phyloP scores from a whole-genome alignment of 768 basidiomycete genomes.

The Mrakia frigida region DNA sequence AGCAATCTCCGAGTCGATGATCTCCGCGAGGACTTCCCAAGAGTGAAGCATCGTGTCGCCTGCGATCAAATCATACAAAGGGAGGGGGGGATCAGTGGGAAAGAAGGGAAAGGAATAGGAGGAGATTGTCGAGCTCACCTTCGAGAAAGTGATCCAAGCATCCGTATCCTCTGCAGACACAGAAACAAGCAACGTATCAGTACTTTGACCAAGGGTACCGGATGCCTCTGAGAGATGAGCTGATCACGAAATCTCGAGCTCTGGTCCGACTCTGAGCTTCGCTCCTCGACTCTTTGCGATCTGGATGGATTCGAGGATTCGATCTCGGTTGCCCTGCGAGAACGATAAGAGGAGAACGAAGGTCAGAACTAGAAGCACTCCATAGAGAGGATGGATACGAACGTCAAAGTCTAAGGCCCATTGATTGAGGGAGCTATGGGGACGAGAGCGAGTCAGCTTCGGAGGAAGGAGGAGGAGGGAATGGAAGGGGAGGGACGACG shows the following conservation, averaged over 20 bases:
- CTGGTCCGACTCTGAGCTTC: constrained; percentile 87
- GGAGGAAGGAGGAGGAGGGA: not conserved
- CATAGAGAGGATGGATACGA: not conserved
- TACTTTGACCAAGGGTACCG: no score
- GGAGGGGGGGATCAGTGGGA: not conserved
- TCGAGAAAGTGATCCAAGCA: constrained; percentile 97
- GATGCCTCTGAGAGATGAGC: not conserved
- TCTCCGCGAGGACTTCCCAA: constrained; percentile 94
- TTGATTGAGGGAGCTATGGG: constrained; percentile 84
- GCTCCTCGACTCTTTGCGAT: constrained; percentile 86
- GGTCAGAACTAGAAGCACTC: no score
- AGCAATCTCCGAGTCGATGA: constrained; percentile 71
- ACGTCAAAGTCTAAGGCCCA: constrained; percentile 96
- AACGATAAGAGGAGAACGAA: not conserved
- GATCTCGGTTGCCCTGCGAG: constrained; percentile 78
- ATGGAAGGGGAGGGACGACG: not conserved
- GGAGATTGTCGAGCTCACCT: constrained; percentile 57
- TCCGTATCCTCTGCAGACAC: constrained; percentile 71
- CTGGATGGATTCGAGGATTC: constrained; percentile 79
- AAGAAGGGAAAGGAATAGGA: not conserved
- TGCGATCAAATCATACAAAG: constrained; percentile 41
- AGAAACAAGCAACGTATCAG: not conserved
- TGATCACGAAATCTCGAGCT: constrained; percentile 84
- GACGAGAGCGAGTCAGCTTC: not conserved
- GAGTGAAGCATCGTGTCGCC: constrained; percentile 95